Percentiles rank a stretch among this genome's conserved stretches.
phyloP scores from a whole-genome alignment of 805 yeast species.

The Ogataea zsoltii region DNA sequence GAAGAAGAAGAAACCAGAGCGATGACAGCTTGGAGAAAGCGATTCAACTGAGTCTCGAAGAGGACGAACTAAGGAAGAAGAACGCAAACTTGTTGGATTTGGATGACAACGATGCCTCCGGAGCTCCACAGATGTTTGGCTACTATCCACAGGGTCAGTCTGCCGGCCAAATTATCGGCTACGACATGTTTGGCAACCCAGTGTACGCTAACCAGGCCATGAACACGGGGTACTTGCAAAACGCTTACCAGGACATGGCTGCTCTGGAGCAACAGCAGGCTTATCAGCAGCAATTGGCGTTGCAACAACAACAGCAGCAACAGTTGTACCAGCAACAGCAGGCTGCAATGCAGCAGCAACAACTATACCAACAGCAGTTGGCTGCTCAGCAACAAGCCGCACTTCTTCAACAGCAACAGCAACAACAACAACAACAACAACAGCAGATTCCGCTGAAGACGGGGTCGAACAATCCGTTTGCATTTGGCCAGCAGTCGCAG shows the following conservation, averaged over 20 bases:
- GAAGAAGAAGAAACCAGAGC: conserved; percentile 49
- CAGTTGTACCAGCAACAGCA: conserved; percentile 29
- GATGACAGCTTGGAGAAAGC: conserved; percentile 72
- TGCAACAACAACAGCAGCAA: conserved; percentile 26
- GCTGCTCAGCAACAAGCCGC: conserved; percentile 25
- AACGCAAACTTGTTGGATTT: conserved; percentile 56
- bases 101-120: conserved; percentile 40
- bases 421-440: conserved; percentile 26
- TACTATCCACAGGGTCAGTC: conserved; percentile 28
- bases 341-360: conserved; percentile 26
- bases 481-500: conserved; percentile 31
- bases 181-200: conserved; percentile 70
- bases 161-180: conserved; percentile 37
- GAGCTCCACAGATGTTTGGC: conserved; percentile 32
- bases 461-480: conserved; percentile 41
- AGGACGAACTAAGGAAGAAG: conserved; percentile 62
- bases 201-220: conserved; percentile 51
- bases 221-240: conserved; percentile 54
- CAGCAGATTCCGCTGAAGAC: conserved; percentile 41
- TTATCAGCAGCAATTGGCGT: conserved; percentile 22
- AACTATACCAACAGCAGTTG: conserved; percentile 24
- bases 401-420: conserved; percentile 7
- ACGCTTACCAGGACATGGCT: conserved; percentile 39
- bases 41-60: conserved; percentile 69
- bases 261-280: conserved; percentile 23